Evolutionary conservation across 2,329 filamentous ascomycete genomes (phyloP).

Genomic region (Cryphonectria radicalis): DNA sequence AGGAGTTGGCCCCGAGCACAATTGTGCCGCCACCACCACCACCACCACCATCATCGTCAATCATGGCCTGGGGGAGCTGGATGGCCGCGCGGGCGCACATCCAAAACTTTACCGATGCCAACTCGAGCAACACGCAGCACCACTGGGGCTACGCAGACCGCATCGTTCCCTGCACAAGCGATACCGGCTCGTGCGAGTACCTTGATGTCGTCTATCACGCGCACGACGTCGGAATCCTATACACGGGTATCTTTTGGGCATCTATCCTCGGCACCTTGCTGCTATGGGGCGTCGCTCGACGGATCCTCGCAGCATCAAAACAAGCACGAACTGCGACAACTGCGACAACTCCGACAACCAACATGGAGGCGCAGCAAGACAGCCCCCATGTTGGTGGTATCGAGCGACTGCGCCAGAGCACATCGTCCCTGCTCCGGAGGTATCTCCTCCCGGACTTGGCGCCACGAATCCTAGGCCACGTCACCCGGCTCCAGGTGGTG

Average conservation of each 20-base stretch:
- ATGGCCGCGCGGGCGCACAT: constrained; percentile 40
- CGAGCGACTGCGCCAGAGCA: constrained; percentile 24
- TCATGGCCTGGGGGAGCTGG: constrained; percentile 31
- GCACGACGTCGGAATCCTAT: constrained; percentile 56
- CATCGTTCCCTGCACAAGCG: constrained; percentile 50
- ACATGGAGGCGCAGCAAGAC: constrained; percentile 3
- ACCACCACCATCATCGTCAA: neutral
- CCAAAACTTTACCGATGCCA: constrained; percentile 46
- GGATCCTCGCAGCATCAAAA: constrained; percentile 3
- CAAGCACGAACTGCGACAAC: neutral
- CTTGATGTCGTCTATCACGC: constrained; percentile 55
- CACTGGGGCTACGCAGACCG: constrained; percentile 56
- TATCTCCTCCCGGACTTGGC: constrained; percentile 66
- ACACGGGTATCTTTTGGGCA: constrained; percentile 55
- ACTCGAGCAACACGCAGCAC: constrained; percentile 36
- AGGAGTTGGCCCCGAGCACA: too few relatives aligned
- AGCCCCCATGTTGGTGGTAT: constrained; percentile 8
- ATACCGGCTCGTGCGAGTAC: constrained; percentile 53
- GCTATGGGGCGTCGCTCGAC: constrained; percentile 45
- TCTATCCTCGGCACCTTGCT: constrained; percentile 49
- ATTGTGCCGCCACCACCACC: too few relatives aligned
- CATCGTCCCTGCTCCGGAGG: constrained; percentile 42
- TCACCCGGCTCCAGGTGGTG: constrained; percentile 69
- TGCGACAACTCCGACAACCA: neutral
- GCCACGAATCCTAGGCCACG: constrained; percentile 65